Conservation (phyloP, 768 basidiomycete species). For the Lentinula sp. region DNA sequence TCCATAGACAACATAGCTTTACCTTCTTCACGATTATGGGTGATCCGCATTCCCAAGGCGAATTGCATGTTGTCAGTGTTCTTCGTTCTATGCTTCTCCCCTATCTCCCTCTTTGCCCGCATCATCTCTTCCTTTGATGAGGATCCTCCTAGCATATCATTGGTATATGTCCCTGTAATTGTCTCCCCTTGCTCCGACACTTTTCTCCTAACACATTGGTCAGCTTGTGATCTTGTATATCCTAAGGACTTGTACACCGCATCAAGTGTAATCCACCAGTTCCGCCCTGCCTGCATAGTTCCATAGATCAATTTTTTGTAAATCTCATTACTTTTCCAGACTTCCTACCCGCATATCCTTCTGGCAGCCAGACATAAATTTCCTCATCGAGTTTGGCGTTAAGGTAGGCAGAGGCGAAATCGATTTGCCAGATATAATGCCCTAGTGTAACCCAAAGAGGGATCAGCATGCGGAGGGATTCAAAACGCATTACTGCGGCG, state of each 20-base stretch:
- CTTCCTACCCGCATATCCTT: not conserved
- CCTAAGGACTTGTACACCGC: not conserved
- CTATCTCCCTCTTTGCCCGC: slow-evolving; percentile 2
- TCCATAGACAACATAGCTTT: not conserved
- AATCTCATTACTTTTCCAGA: not conserved
- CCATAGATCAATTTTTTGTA: not conserved
- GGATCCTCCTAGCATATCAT: no score
- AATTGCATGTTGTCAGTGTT: slow-evolving; percentile 1
- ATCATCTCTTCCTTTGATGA: not conserved
- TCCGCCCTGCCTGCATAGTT: slow-evolving; percentile 1
- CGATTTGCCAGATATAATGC: no score
- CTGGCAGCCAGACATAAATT: slow-evolving; percentile 12
- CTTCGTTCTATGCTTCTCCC: not conserved
- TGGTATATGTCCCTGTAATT: not conserved
- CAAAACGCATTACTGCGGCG: no score
- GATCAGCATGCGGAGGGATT: no score
- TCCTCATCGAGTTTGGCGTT: no score
- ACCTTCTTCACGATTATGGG: no score
- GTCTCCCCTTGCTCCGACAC: not conserved
- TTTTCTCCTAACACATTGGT: slow-evolving; percentile 6
- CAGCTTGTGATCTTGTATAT: slow-evolving; percentile 5
- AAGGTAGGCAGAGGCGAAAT: no score
- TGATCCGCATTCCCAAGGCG: not conserved
- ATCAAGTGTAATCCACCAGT: slow-evolving; percentile 6
- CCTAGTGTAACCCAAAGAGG: no score